Evolutionary conservation across 2,329 filamentous ascomycete species (phyloP), one percentile per base, ranked within the genome.

Genomic region (Pseudonectria buxi): DNA sequence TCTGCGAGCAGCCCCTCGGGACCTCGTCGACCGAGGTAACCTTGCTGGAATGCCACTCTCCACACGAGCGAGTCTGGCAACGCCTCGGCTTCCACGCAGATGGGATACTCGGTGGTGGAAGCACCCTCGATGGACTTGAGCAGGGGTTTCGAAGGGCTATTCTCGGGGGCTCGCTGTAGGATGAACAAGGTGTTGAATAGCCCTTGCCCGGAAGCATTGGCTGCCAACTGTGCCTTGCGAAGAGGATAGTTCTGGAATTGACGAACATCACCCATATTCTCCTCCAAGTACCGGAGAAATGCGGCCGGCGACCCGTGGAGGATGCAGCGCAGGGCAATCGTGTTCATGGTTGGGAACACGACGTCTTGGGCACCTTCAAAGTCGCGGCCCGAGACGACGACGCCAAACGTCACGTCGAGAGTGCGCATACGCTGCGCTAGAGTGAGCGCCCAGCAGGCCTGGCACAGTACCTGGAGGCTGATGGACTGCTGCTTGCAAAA

Each of bases 321-420:
- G 3, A 89, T 69, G 2, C 74, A 74, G 10, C 88, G 73, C 7
- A 94, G 68, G 0, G 83, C 76, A 0, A 95, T 79, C 0, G 89
- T 95, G 53, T 94, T 95, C 85, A 95, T 95, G 0, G 84, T 86
- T 0, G 89, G 90, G 50, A 95, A 95, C 53, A 89, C 69, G 10
- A 90, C 60, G 16, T 74, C 59, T 28, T 83, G 74, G 0, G 78
- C 74, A 12, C 75, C 72, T 30, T 84, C 80, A 9, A 77, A 78
- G 37, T 92, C 86, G n/a, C 90, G 75, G 12, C 90, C 89, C 0
- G 87, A 88, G 10, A 95, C 67, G 1, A 95, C 82, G 1, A 86
- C 76, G 1, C 90, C 90, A 53, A 92, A 95, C 0, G 78, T 72
- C 4, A 94, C 74, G 45, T 95, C 88, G 0, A 94, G 70, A 1